A percentile compares a stretch with the other conserved stretches of the same genome.
These are phyloP conservation scores for Monilinia aucupariae DNA, from an alignment of 2,329 filamentous ascomycete species.

Conservation along the genomic window DNA sequence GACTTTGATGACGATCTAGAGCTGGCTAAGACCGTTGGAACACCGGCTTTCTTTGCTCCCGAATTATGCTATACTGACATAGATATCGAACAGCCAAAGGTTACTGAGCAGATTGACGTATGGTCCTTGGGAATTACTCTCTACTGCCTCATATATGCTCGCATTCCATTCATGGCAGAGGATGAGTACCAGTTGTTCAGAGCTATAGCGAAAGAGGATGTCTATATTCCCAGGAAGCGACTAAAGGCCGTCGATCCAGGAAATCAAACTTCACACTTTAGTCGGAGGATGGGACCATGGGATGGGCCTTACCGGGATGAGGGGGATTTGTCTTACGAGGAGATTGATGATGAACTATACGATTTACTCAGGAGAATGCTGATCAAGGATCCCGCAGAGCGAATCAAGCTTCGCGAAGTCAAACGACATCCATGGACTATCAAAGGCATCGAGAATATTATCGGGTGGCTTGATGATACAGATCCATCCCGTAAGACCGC, in stretches of 20 bases:
- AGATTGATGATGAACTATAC: conserved; percentile 71
- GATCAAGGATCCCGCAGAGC: conserved; percentile 80
- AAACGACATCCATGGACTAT: conserved; percentile 93
- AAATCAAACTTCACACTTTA: conserved; percentile 50
- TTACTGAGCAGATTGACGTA: conserved; percentile 91
- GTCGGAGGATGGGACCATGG: conserved; percentile 43
- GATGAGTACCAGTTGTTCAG: conserved; percentile 90
- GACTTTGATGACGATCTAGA: conserved; percentile 92
- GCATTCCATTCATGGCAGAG: conserved; percentile 86
- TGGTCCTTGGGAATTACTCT: conserved; percentile 96
- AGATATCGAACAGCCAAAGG: conserved; percentile 62
- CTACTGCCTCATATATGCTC: conserved; percentile 90
- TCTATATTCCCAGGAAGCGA: conserved; percentile 77
- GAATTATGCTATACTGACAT: conserved; percentile 88
- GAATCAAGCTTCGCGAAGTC: conserved; percentile 85
- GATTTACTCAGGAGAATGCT: conserved; percentile 77
- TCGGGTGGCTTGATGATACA: conserved; percentile 87
- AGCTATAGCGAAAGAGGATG: conserved; percentile 86
- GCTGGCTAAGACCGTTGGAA: conserved; percentile 96
- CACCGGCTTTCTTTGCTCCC: conserved; percentile 94
- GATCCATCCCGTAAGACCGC: conserved; percentile 74
- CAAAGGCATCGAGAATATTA: conserved; percentile 66
- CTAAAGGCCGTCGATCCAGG: conserved; percentile 68
- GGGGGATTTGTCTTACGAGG: conserved; percentile 76
- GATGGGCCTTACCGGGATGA: conserved; percentile 67